A percentile compares a stretch with the other conserved stretches of the same genome.
These are phyloP conservation scores for Lodderomyces jiufengensis DNA, from an alignment of 1,139 yeast genomes.

Conservation along the genomic window DNA sequence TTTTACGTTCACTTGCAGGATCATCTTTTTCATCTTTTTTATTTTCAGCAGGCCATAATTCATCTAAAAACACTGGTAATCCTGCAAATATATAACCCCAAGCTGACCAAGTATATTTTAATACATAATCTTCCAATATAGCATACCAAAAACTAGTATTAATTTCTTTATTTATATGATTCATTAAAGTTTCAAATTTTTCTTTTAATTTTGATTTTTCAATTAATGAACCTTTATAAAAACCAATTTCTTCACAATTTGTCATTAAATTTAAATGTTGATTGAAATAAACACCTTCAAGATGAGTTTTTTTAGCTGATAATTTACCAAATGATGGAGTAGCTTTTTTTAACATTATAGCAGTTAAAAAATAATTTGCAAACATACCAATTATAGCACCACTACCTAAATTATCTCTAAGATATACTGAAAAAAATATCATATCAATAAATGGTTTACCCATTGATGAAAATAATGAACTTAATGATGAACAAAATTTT, in stretches of 20 bases:
- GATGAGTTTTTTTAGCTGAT: constrained; percentile 66
- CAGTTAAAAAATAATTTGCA: constrained; percentile 76
- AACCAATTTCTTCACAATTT: constrained; percentile 91
- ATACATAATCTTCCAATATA: constrained; percentile 77
- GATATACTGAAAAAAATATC: constrained; percentile 80
- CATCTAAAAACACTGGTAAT: constrained; percentile 66
- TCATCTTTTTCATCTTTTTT: constrained; percentile 9
- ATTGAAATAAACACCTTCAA: constrained; percentile 88
- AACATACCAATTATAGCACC: constrained; percentile 81
- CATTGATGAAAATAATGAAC: constrained; percentile 80
- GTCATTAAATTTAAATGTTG: constrained; percentile 82
- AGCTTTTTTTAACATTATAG: constrained; percentile 63
- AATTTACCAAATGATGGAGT: constrained; percentile 88
- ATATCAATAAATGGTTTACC: constrained; percentile 91
- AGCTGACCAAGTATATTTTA: constrained; percentile 94
- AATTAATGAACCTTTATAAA: constrained; percentile 84
- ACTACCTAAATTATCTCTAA: constrained; percentile 81
- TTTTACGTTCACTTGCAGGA: constrained; percentile 41
- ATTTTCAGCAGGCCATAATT: constrained; percentile 30
- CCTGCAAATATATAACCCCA: constrained; percentile 89
- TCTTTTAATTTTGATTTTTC: constrained; percentile 66
- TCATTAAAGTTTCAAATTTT: constrained; percentile 53
- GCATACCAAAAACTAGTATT: constrained; percentile 56
- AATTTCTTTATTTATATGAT: constrained; percentile 47
- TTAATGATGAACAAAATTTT: constrained; percentile 76